These are phyloP conservation scores for Eucalyptus sp. DNA, from an alignment of 345 rosid species.

Conservation along the genomic window DNA sequence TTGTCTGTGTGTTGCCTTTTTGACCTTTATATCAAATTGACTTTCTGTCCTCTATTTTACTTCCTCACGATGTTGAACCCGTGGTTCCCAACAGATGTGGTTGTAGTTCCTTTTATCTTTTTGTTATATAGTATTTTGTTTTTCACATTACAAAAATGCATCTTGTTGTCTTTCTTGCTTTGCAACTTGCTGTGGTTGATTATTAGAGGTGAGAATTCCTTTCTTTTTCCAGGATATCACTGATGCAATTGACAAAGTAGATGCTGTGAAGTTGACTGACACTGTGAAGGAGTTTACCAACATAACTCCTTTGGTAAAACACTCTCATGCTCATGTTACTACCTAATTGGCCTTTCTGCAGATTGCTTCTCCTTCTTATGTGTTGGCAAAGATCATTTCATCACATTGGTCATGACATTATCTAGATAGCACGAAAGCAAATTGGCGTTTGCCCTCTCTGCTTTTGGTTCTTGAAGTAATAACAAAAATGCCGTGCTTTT, in stretches of 20 bases:
- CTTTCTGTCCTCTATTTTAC: not conserved
- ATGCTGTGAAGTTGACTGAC: constrained; percentile 65
- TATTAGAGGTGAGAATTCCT: not conserved
- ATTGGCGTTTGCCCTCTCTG: not conserved
- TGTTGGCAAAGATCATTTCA: too few species aligned
- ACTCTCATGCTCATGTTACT: not conserved
- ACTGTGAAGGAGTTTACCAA: constrained; percentile 84
- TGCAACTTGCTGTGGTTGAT: not conserved
- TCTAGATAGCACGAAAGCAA: not conserved
- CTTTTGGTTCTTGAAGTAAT: not conserved
- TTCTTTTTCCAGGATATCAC: constrained; percentile 52
- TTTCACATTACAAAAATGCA: not conserved
- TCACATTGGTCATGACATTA: not conserved
- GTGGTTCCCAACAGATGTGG: not conserved
- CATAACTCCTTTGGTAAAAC: constrained; percentile 83
- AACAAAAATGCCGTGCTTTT: too few species aligned
- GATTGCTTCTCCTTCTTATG: not conserved
- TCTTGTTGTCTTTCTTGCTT: not conserved
- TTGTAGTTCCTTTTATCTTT: not conserved
- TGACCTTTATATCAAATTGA: too few species aligned
- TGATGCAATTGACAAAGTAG: constrained; percentile 86
- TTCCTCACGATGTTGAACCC: not conserved
- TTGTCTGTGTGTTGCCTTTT: not conserved
- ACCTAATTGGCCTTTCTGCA: not conserved
- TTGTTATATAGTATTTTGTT: not conserved